A percentile compares a stretch with the other conserved stretches of the same genome.
These are phyloP conservation scores for Ambispora gerdemannii DNA, from an alignment of 192 early-diverging fungal genomes.

Conservation along the genomic window DNA sequence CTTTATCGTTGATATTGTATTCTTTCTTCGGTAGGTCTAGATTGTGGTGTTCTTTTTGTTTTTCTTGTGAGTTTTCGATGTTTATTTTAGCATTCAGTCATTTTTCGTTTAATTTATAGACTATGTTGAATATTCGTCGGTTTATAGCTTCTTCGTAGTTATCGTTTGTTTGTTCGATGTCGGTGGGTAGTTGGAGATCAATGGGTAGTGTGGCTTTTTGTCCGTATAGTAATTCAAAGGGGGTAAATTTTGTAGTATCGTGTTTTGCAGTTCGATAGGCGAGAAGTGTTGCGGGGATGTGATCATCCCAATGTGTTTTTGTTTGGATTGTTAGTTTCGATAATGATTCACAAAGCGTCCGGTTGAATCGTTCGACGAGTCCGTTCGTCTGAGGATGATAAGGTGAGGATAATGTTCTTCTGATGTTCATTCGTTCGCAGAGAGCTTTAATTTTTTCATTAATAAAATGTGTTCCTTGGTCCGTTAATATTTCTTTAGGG, in stretches of 20 bases:
- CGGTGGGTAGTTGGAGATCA: background rate
- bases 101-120: too few species aligned
- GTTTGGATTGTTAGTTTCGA: background rate
- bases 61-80: too few species aligned
- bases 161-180: too few species aligned
- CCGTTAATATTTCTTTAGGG: background rate
- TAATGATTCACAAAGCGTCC: background rate
- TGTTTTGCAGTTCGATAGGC: background rate
- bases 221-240: background rate
- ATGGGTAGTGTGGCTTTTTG: background rate
- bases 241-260: background rate
- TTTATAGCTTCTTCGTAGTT: too few species aligned
- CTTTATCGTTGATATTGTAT: too few species aligned
- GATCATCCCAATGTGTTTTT: too few species aligned
- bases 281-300: background rate
- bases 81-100: too few species aligned
- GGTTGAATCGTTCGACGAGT: too few species aligned
- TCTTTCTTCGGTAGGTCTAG: too few species aligned
- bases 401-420: background rate
- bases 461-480: background rate
- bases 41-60: too few species aligned
- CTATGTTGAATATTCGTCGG: too few species aligned
- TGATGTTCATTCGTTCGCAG: background rate
- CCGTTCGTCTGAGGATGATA: background rate
- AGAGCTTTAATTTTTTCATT: background rate